Conservation (phyloP, 1,284 basidiomycete genomes). For the Porodaedalea pini region DNA sequence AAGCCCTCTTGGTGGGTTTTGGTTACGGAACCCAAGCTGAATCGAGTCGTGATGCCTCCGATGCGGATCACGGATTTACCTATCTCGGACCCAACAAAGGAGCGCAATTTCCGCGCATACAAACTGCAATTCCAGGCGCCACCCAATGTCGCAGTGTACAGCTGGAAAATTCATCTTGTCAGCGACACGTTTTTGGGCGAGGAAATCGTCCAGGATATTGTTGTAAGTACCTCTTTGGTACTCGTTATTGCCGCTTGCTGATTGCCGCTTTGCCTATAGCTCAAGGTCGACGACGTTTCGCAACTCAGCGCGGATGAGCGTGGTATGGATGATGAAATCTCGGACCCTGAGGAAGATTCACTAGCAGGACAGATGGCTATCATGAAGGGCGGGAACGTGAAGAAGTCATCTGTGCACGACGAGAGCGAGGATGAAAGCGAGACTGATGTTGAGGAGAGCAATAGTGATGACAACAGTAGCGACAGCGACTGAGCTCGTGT, state of each 20-base stretch:
- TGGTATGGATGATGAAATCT: constrained; percentile 84
- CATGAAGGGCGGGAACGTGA: constrained; percentile 90
- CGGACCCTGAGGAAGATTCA: constrained; percentile 92
- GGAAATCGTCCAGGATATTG: constrained; percentile 70
- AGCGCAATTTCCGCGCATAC: constrained; percentile 75
- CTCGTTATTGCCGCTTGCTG: neutral
- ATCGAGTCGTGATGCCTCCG: constrained; percentile 89
- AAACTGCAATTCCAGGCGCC: constrained; percentile 96
- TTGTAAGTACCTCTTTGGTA: constrained; percentile 43
- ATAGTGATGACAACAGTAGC: constrained; percentile 41
- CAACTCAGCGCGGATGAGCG: constrained; percentile 56
- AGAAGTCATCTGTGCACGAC: constrained; percentile 44
- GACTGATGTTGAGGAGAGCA: constrained; percentile 44
- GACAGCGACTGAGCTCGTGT: constrained; percentile 31
- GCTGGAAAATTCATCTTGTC: constrained; percentile 84
- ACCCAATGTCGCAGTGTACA: constrained; percentile 78
- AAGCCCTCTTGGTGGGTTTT: constrained; percentile 91
- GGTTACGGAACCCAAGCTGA: constrained; percentile 87
- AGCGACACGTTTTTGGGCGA: constrained; percentile 89
- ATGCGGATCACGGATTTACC: constrained; percentile 82
- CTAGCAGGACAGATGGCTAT: constrained; percentile 98
- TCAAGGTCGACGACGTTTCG: constrained; percentile 77
- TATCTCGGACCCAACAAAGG: constrained; percentile 51
- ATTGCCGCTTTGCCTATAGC: constrained; percentile 39
- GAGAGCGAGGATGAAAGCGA: constrained; percentile 41